phyloP scores from a whole-genome alignment of 371 early-diverging fungal species.

The Mucor plumbeus region DNA sequence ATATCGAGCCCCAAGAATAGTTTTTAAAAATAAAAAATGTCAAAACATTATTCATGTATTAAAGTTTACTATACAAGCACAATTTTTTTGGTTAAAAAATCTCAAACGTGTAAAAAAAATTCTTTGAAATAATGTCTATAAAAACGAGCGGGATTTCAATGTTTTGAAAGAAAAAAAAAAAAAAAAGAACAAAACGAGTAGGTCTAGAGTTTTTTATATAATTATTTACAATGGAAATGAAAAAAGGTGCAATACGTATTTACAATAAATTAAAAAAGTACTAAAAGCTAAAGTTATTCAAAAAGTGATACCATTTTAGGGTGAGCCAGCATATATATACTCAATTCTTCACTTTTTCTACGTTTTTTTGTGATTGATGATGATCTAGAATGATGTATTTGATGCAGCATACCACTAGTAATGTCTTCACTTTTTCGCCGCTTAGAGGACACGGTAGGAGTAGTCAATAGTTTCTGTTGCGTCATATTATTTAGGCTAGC shows the following conservation, averaged over 20 bases:
- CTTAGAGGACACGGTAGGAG: neutral
- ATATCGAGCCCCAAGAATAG: too few relatives aligned
- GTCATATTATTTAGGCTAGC: neutral
- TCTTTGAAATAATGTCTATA: too few relatives aligned
- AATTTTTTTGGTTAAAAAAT: too few relatives aligned
- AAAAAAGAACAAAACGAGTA: too few relatives aligned
- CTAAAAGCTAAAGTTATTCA: neutral
- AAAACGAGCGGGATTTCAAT: too few relatives aligned
- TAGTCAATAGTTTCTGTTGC: neutral
- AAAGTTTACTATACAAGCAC: too few relatives aligned
- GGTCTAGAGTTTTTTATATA: too few relatives aligned
- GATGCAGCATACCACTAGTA: neutral
- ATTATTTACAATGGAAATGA: neutral
- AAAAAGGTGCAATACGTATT: neutral
- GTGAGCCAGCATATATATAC: slow-evolving; percentile 7
- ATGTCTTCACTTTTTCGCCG: slow-evolving; percentile 22
- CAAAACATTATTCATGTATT: too few relatives aligned
- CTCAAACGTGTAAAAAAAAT: too few relatives aligned
- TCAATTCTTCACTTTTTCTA: slow-evolving; percentile 21
- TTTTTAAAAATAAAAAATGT: too few relatives aligned
- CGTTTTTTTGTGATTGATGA: neutral
- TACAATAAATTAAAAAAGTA: neutral
- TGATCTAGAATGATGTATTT: neutral
- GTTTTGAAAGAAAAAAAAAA: too few relatives aligned
- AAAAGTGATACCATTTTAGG: slow-evolving; percentile 18